Base-by-base conservation (phyloP, 768 basidiomycete genomes). In the Naganishia antarctica region DNA sequence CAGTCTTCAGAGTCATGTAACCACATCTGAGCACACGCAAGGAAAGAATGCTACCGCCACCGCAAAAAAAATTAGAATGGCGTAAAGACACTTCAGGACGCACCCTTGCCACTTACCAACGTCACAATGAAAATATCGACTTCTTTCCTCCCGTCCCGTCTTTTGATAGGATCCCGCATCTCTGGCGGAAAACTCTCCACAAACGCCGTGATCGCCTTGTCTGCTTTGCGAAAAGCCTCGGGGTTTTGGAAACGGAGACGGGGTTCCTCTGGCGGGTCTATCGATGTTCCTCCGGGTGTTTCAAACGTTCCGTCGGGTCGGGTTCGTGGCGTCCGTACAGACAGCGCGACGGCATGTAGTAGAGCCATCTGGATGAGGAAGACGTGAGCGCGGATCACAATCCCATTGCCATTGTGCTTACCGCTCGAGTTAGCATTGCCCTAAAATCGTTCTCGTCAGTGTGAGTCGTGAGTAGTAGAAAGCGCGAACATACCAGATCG, bases 181-280 rank as follows among this genome's bases (percentile, higher is more conserved):
- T 49, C 58, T 9, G 58, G 58, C 8, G 64, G 64, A 13, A 65
- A 51, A 51, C 26, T 60, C 7, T 45, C 45, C 15, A 65, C 47
- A 43, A 65, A 65, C 15, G 34, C 40, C 11, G 34, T 29, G 25
- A 65, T 40, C 16, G 64, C 64, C n/a, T 51, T 13, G 25, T 62
- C 61, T 4, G 28, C 31, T 49, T 28, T 62, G n/a, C 47, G 61
- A 29, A 62, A 62, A 48, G 29, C 48, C 40, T 50, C 50, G 0
- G 41, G 62, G 40, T 43, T 48, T 31, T 37, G 48, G 40, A 53
- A 51, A 8, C 37, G 29, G 31, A 53, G 48, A 18, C 41, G 62
- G 40, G 48, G 40, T 43, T 50, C 62, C 23, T 44, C 31, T 4
- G 26, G 28, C 4, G 25, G 26, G 16, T 46, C 43, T 23, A 44